A percentile compares a stretch with the other conserved stretches of the same genome.
Conservation (phyloP, 495 filamentous ascomycete species). For the Penicillium macrosclerotiorum region DNA sequence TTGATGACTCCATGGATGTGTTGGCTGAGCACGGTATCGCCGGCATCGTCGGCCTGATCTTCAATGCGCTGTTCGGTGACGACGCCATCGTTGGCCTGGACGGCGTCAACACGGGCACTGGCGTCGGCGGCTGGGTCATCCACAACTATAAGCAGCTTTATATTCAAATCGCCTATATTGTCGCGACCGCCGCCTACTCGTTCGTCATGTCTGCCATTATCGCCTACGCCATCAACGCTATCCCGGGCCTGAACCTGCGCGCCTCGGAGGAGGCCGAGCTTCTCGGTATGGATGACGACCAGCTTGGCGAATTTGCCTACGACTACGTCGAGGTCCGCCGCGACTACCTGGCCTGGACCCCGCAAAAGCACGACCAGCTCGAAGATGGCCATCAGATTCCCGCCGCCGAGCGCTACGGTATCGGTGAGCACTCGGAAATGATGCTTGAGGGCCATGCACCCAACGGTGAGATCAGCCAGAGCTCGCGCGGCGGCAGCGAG, state of each 20-base stretch:
- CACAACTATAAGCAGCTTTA: constrained; percentile 88
- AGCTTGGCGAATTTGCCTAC: constrained; percentile 98
- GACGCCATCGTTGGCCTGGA: constrained; percentile 90
- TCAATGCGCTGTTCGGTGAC: constrained; percentile 89
- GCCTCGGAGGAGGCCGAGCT: constrained; percentile 96
- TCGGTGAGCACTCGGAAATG: constrained; percentile 73
- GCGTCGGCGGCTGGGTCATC: constrained; percentile 78
- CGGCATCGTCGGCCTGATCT: constrained; percentile 86
- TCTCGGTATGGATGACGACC: constrained; percentile 97
- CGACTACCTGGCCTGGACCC: constrained; percentile 97
- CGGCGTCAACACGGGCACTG: constrained; percentile 78
- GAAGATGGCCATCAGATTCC: constrained; percentile 61
- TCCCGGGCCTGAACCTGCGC: constrained; percentile 87
- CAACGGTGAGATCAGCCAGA: constrained; percentile 44
- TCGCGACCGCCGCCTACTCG: constrained; percentile 69
- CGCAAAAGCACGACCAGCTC: constrained; percentile 68
- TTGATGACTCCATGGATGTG: constrained; percentile 97
- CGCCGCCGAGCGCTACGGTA: constrained; percentile 74
- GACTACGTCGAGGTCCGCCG: constrained; percentile 98
- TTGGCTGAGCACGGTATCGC: constrained; percentile 97
- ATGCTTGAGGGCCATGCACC: constrained; percentile 60
- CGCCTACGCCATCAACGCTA: constrained; percentile 78
- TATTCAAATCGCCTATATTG: constrained; percentile 87
- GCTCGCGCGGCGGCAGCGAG: constrained; percentile 37
- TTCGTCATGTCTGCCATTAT: constrained; percentile 85